Percentiles rank a stretch among this genome's conserved stretches.
phyloP scores from a whole-genome alignment of 441 rosid species.

The Rhodomyrtus psidioides region DNA sequence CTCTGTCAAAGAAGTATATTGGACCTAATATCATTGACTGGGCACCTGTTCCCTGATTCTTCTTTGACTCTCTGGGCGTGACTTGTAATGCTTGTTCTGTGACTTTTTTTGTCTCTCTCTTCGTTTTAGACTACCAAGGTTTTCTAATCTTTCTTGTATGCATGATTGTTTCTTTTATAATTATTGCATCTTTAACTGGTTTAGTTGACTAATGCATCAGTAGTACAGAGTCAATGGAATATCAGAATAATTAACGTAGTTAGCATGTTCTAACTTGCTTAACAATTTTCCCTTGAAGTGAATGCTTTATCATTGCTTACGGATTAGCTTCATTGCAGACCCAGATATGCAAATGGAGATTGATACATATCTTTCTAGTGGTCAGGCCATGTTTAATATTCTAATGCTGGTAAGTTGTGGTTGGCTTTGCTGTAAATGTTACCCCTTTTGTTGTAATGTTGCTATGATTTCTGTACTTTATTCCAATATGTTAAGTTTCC shows the following conservation, averaged over 20 bases:
- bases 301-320: conserved; percentile 3
- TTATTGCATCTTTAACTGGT: not conserved
- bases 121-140: not conserved
- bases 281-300: not conserved
- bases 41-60: not conserved
- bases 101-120: not conserved
- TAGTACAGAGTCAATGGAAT: not conserved
- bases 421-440: not conserved
- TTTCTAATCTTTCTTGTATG: not conserved
- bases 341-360: conserved; percentile 78
- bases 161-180: not conserved
- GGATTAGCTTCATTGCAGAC: conserved; percentile 36
- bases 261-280: not conserved
- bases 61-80: not conserved
- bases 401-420: conserved; percentile 53
- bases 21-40: not conserved
- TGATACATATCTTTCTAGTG: conserved; percentile 40
- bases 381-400: conserved; percentile 62
- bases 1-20: not conserved
- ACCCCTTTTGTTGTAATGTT: not conserved
- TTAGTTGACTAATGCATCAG: not conserved
- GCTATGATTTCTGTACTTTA: not conserved
- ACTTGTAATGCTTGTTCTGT: not conserved
- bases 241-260: not conserved
- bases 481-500: not conserved